Base-by-base conservation (phyloP, 2,329 filamentous ascomycete genomes). In the Diaporthe australafricana region DNA sequence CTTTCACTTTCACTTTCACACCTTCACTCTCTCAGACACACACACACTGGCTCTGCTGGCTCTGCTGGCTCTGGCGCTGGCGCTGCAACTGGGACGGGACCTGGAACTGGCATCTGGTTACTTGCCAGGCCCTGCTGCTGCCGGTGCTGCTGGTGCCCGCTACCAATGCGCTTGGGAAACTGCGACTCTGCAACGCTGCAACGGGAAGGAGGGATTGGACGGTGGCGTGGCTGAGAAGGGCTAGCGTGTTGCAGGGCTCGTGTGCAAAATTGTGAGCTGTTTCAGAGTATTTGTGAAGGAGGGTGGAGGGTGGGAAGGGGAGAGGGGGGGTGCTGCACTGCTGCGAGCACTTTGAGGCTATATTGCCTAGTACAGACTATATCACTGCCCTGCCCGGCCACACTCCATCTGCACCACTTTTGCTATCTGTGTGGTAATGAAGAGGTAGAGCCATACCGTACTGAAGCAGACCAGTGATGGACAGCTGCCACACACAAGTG, bases 221-320 rank as follows among this genome's bases (percentile, higher is more conserved):
- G 57, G 57, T 68, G 50, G 57, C 32, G 70, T 66, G 60, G 67
- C 57, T 62, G 47, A 66, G 56, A 70, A 69, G 22, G 57, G 70
- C 70, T 72, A 72, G 70, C 60, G 55, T 47, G 66, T 60, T 27
- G 53, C 53, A 69, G 53, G 53, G 52, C 52, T 50, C 35, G 42
- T 60, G 42, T 69, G 55, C 66, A 69, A 69, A 57, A 69, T 69
- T 69, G 66, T 69, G 66, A 63, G 60, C 66, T 57, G 66, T 57
- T 48, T 48, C 32, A 57, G 66, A 57, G 53, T 69, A 57, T 60
- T 60, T 55, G 53, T 60, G 53, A 60, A 32, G 53, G 66, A 47
- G 66, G 66, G 40, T 38, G 40, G 52, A 56, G 65, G 27, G 66
- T 48, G 57, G 17, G 17, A 32, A 25, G 40, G 55, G 35, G 35